Conservation (phyloP, 495 filamentous ascomycete genomes). For the Bryoglossum gracile region DNA sequence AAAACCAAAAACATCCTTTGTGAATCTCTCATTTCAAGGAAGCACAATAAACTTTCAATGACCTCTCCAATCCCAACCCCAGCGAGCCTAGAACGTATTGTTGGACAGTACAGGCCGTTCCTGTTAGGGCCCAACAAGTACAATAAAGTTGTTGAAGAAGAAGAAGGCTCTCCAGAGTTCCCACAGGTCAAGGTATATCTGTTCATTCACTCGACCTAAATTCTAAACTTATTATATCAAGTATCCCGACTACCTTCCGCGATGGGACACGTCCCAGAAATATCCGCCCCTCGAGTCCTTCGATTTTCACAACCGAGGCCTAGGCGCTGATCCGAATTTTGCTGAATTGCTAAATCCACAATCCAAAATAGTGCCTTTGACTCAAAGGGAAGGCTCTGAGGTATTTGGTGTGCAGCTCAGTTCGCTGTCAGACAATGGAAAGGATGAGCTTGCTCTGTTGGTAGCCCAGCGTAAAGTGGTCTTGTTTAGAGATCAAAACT, state of each 20-base stretch:
- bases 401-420: conserved; percentile 66
- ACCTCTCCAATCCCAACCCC: no score
- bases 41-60: no score
- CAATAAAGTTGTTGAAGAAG: no score
- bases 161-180: no score
- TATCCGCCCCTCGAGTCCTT: conserved; percentile 62
- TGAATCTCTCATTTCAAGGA: no score
- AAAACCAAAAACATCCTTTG: no score
- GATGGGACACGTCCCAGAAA: conserved; percentile 53
- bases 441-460: conserved; percentile 72
- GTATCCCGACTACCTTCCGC: conserved; percentile 73
- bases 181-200: no score
- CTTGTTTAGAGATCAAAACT: conserved; percentile 70
- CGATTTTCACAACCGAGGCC: conserved; percentile 63
- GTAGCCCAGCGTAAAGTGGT: conserved; percentile 74
- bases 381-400: conserved; percentile 66
- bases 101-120: no score
- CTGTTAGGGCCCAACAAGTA: no score
- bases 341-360: conserved; percentile 54
- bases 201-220: no score
- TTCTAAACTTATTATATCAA: no score
- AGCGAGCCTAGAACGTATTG: no score
- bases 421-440: conserved; percentile 55
- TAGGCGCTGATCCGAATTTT: conserved; percentile 58
- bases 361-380: conserved; percentile 48